Conservation (phyloP, 768 basidiomycete species). For the Antrodiella citrinella region DNA sequence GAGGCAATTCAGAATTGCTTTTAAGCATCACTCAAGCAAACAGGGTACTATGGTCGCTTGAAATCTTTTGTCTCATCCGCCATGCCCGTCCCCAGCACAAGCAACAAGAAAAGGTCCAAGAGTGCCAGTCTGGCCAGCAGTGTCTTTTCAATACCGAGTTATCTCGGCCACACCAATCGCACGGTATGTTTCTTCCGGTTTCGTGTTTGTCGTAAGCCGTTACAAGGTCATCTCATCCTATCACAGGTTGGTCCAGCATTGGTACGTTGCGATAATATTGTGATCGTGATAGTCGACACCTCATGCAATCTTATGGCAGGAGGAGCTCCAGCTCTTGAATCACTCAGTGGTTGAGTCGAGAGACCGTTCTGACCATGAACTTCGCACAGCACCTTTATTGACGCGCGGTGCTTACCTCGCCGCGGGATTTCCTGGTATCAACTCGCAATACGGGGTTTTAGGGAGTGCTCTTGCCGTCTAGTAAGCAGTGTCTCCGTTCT, state of each 20-base stretch:
- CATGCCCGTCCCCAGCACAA: background rate
- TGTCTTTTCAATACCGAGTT: background rate
- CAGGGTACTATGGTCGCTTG: too few species aligned
- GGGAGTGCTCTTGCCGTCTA: constrained; percentile 36
- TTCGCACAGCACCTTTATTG: constrained; percentile 21
- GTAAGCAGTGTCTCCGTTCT: constrained; percentile 27
- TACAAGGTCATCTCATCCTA: background rate
- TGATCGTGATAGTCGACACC: too few species aligned
- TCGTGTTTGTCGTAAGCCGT: too few species aligned
- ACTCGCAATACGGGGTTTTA: constrained; percentile 55
- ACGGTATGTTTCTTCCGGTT: too few species aligned
- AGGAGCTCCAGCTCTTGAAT: background rate
- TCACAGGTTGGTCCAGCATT: background rate
- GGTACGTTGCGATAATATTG: background rate
- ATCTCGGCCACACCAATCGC: too few species aligned
- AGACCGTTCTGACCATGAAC: constrained; percentile 14
- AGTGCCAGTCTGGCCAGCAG: background rate
- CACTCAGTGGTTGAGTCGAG: background rate
- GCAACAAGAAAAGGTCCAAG: background rate
- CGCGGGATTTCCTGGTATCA: constrained; percentile 15
- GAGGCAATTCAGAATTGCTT: too few species aligned
- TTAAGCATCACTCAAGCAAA: too few species aligned
- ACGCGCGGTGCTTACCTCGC: constrained; percentile 20
- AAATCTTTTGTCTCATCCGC: too few species aligned
- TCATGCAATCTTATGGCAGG: background rate